These are phyloP conservation scores for Phytophthora syringae DNA, from an alignment of 352 stramenopile genomes.

Conservation along the genomic window DNA sequence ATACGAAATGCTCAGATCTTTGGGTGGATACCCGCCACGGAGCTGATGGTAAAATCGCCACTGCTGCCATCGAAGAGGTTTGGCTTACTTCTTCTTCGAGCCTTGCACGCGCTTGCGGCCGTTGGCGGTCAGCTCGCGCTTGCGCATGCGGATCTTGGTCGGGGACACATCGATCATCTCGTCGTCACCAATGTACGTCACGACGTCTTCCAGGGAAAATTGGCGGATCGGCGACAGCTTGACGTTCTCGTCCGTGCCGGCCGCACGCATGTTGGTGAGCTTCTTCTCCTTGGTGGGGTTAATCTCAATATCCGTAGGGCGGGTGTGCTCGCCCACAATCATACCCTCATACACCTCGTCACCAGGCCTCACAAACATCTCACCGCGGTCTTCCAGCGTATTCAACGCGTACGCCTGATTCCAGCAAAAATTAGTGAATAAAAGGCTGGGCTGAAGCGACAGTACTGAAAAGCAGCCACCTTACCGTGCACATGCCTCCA, in stretches of 20 bases:
- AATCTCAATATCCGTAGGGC: constrained; percentile 96
- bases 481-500: constrained; percentile 69
- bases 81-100: constrained; percentile 61
- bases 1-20: constrained; percentile 31
- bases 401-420: constrained; percentile 92
- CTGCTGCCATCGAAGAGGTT: constrained; percentile 1
- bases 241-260: constrained; percentile 96
- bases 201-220: constrained; percentile 97
- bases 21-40: neutral
- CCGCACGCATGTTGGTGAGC: constrained; percentile 96
- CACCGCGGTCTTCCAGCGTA: constrained; percentile 92
- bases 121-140: constrained; percentile 72
- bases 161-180: constrained; percentile 99
- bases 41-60: constrained; percentile 19
- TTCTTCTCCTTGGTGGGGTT: constrained; percentile 99
- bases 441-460: neutral
- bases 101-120: constrained; percentile 56
- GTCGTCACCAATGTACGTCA: constrained; percentile 97
- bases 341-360: constrained; percentile 98
- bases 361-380: constrained; percentile 96
- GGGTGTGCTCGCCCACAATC: constrained; percentile 98
- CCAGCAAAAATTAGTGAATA: neutral
- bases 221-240: constrained; percentile 91
- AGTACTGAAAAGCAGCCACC: neutral
- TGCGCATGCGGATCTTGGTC: constrained; percentile 92